These are phyloP conservation scores for Ceratocystis diversiconidia DNA, from an alignment of 2,329 filamentous ascomycete species.

Conservation along the genomic window DNA sequence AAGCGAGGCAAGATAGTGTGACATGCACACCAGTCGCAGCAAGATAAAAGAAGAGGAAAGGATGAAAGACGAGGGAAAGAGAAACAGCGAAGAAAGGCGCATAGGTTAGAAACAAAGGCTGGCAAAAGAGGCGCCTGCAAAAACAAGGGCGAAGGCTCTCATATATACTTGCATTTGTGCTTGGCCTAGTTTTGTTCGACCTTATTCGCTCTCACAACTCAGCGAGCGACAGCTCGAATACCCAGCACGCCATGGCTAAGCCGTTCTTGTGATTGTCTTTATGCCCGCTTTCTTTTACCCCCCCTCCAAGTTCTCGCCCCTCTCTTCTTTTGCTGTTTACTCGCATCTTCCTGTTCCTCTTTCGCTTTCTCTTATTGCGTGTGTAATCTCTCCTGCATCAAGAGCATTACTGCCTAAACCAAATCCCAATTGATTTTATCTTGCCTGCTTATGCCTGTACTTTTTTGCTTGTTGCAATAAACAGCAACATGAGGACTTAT, in stretches of 20 bases:
- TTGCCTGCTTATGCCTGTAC: background rate
- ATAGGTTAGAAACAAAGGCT: no score
- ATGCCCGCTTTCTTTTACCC: background rate
- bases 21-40: no score
- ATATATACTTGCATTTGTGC: background rate
- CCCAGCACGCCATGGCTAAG: no score
- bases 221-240: background rate
- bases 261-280: no score
- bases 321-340: background rate
- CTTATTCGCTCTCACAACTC: background rate
- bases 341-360: background rate
- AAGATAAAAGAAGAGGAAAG: no score
- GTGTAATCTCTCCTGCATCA: background rate
- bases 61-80: no score
- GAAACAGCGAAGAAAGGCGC: no score
- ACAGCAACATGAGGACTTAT: no score
- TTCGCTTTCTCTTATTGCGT: background rate
- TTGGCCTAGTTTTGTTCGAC: background rate
- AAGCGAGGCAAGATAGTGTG: no score
- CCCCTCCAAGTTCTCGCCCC: background rate
- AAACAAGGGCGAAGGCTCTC: no score
- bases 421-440: background rate
- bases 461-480: background rate
- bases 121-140: no score
- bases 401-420: background rate